Percentiles rank a stretch among this genome's conserved stretches.
Evolutionary conservation across 2,329 filamentous ascomycete genomes (phyloP).

Genomic region (Diatrype stigma): DNA sequence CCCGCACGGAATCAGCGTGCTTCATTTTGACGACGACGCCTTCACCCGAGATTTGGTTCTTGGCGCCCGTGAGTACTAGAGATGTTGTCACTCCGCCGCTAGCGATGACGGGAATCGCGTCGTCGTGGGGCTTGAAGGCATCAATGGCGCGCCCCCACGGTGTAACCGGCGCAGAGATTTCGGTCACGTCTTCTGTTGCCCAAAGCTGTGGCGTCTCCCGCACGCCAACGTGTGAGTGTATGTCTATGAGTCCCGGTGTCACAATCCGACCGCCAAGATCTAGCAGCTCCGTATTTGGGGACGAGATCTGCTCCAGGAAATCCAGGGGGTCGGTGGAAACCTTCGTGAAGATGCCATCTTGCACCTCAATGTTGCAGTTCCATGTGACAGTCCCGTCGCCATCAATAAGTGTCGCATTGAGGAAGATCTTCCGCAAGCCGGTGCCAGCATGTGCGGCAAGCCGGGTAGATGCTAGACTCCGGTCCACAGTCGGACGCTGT

Average conservation of each 20-base stretch:
- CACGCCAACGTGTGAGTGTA: slow-evolving; percentile 16
- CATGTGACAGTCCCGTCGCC: slow-evolving; percentile 16
- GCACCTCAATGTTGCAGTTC: slow-evolving; percentile 18
- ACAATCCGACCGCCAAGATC: slow-evolving; percentile 14
- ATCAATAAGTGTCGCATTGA: slow-evolving; percentile 23
- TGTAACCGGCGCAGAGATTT: slow-evolving; percentile 13
- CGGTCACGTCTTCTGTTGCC: slow-evolving; percentile 18
- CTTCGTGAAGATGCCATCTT: slow-evolving; percentile 16
- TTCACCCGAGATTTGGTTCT: slow-evolving; percentile 19
- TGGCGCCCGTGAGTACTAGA: slow-evolving; percentile 16
- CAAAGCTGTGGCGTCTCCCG: slow-evolving; percentile 12
- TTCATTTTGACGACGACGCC: slow-evolving; percentile 19
- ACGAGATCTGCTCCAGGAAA: background rate
- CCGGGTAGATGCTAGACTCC: slow-evolving; percentile 10
- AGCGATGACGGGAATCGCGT: slow-evolving; percentile 16
- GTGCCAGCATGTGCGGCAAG: slow-evolving; percentile 1
- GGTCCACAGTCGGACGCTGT: slow-evolving; percentile 11
- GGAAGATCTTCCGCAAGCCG: slow-evolving; percentile 12
- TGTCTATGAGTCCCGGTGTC: slow-evolving; percentile 18
- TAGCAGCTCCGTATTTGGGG: slow-evolving; percentile 5
- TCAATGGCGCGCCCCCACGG: slow-evolving; percentile 17
- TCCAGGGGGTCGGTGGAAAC: slow-evolving; percentile 1
- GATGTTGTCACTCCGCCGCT: slow-evolving; percentile 19
- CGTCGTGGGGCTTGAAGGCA: slow-evolving; percentile 16
- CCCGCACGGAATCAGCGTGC: slow-evolving; percentile 6